Evolutionary conservation across 2,329 filamentous ascomycete genomes (phyloP), one percentile per base, ranked within the genome.

Genomic region (Pseudocercospora fijiensis): DNA sequence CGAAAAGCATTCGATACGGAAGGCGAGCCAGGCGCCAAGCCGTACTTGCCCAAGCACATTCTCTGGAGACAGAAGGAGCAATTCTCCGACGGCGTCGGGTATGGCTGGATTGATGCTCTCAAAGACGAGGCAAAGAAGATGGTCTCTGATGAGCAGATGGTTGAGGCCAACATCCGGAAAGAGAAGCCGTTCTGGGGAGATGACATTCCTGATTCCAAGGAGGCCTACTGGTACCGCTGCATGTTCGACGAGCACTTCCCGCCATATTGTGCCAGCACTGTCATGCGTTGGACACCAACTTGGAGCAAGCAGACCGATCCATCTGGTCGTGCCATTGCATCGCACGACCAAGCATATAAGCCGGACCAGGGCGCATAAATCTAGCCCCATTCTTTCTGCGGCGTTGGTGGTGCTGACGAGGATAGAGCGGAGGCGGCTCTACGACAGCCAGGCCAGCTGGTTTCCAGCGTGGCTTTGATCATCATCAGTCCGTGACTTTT

Each of bases 231-330:
- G 95, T 99, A 99, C 82, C 89, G 95, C 73, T 85, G 83, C 77
- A 98, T 99, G 94, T 99, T 98, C 77, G 95, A 99, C 78, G 94
- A 99, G 85, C 94, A 96, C 80, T 99, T 98, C 86, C 95, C 95
- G 53, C 85, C 88, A 62, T 89, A 89, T 75, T 98, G 94, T 77
- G 96, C 95, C 8, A 88, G 86, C 64, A 99, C 95, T 7, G 95
- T 99, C 60, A 90, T 91, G 90, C 86, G 95, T 75, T 99, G 95
- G 96, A 92, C 91, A 62, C 95, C 95, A 27, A 99, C 91, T 41
- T 99, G 95, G 95, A 96, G 91, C 62, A 90, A 96, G 78, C 92
- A 97, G 85, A 91, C 88, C 26, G 95, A 99, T 78, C 95, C 95
- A 65, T 96, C 91, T 79, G 96, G 95, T 82, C 87, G 92, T 61